Evolutionary conservation across 2,329 filamentous ascomycete genomes (phyloP).

Genomic region (Fusarium anthophilum): DNA sequence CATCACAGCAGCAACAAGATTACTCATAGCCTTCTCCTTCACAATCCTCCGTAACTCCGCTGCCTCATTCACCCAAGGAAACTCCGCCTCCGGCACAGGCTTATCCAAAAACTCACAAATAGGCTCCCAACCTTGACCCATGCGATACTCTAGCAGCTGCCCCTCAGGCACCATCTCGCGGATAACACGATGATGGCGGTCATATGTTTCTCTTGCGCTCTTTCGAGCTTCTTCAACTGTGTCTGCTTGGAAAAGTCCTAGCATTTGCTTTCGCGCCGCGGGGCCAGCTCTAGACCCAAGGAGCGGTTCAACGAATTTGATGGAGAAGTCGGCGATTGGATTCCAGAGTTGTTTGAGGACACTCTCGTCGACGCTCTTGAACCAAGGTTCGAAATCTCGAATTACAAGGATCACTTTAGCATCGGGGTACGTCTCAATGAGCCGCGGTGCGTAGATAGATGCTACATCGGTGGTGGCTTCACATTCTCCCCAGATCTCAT

Average conservation of each 20-base stretch:
- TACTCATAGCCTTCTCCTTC: conserved; percentile 5
- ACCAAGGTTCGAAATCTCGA: conserved; percentile 47
- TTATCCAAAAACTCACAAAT: conserved; percentile 50
- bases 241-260: conserved; percentile 42
- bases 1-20: conserved; percentile 1
- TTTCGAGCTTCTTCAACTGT: conserved; percentile 34
- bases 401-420: conserved; percentile 48
- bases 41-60: conserved; percentile 27
- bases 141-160: conserved; percentile 44
- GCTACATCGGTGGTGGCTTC: conserved; percentile 47
- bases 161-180: conserved; percentile 39
- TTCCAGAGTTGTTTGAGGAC: conserved; percentile 40
- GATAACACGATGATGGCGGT: conserved; percentile 44
- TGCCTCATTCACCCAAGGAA: conserved; percentile 47
- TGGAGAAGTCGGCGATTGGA: conserved; percentile 22
- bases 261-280: conserved; percentile 39
- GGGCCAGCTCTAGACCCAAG: conserved; percentile 45
- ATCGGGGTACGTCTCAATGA: conserved; percentile 46
- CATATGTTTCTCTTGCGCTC: conserved; percentile 40
- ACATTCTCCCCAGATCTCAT: conserved; percentile 44
- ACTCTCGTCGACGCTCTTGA: conserved; percentile 44
- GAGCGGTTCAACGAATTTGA: conserved; percentile 39
- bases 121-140: conserved; percentile 50
- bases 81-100: conserved; percentile 43
- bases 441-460: conserved; percentile 39